phyloP scores from a whole-genome alignment of 2,329 filamentous ascomycete species.

The Paramyrothecium sp. region DNA sequence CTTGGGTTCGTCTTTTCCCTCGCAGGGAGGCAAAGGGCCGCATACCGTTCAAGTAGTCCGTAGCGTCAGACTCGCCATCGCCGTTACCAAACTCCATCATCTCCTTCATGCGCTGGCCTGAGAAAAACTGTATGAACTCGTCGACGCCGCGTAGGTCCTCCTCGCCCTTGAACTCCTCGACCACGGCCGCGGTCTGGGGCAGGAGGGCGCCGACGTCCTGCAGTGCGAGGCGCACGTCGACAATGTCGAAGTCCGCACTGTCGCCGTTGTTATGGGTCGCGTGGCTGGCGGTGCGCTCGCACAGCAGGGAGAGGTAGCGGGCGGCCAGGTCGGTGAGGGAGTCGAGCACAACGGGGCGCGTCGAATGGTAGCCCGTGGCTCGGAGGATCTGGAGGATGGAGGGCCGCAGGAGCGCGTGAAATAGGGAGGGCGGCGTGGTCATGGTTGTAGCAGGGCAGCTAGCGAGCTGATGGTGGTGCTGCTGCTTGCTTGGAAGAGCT shows the following conservation, averaged over 20 bases:
- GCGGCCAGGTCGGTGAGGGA: constrained; percentile 83
- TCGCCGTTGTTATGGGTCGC: constrained; percentile 66
- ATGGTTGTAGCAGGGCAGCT: constrained; percentile 27
- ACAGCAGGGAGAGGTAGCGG: constrained; percentile 75
- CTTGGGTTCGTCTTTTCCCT: constrained; percentile 25
- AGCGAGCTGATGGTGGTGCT: constrained; percentile 2
- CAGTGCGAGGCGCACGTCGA: constrained; percentile 83
- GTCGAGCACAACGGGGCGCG: constrained; percentile 79
- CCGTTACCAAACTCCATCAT: constrained; percentile 78
- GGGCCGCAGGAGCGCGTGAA: constrained; percentile 79
- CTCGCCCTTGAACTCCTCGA: constrained; percentile 67
- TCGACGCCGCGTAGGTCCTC: constrained; percentile 79
- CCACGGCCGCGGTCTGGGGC: constrained; percentile 63
- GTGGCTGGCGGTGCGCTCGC: constrained; percentile 68
- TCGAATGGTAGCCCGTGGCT: constrained; percentile 84
- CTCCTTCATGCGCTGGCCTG: constrained; percentile 71
- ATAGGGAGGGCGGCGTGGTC: constrained; percentile 47
- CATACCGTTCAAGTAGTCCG: constrained; percentile 67
- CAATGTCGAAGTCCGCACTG: constrained; percentile 47
- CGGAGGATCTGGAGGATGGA: constrained; percentile 88
- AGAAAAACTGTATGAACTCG: constrained; percentile 77
- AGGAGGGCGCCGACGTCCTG: constrained; percentile 75
- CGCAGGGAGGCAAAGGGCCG: constrained; percentile 18
- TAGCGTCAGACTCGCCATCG: constrained; percentile 61
- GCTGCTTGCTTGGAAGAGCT: background rate